A percentile compares a stretch with the other conserved stretches of the same genome.
Conservation (phyloP, 1,284 basidiomycete species). For the Naganishia cerealis region DNA sequence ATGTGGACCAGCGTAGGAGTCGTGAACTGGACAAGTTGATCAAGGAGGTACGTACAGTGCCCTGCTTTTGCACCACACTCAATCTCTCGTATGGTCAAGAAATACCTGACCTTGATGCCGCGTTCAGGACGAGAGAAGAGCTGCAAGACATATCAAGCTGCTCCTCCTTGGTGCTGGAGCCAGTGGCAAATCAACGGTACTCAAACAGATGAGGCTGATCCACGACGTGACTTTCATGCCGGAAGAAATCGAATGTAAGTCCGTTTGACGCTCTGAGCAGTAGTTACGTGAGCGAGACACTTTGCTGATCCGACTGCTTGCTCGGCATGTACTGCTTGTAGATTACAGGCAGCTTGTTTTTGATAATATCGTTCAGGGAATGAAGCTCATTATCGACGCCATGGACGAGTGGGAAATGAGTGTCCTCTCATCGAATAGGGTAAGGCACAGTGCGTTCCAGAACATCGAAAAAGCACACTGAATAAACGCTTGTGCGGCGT, state of each 20-base stretch:
- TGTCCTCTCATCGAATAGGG: constrained; percentile 63
- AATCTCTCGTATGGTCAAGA: not conserved
- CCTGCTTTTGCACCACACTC: not conserved
- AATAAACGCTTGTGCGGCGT: not conserved
- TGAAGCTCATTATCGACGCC: constrained; percentile 77
- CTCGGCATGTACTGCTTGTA: not conserved
- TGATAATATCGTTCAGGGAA: constrained; percentile 81
- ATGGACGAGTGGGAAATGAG: constrained; percentile 83
- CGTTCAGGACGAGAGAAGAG: constrained; percentile 53
- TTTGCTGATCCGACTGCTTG: not conserved
- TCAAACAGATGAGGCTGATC: constrained; percentile 57
- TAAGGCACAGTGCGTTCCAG: constrained; percentile 31
- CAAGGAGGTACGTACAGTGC: constrained; percentile 59
- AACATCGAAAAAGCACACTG: no score
- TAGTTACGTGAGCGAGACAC: not conserved
- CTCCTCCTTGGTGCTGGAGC: constrained; percentile 88
- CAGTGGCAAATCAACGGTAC: constrained; percentile 86
- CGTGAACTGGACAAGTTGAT: constrained; percentile 67
- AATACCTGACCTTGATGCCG: not conserved
- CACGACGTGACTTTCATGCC: constrained; percentile 46
- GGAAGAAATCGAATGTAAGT: constrained; percentile 48
- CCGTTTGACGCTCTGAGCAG: not conserved
- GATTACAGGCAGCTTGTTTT: constrained; percentile 77
- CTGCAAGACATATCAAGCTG: constrained; percentile 77
- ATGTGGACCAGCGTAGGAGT: constrained; percentile 40